These are phyloP conservation scores for Rosellinia necatrix DNA, from an alignment of 2,329 filamentous ascomycete species.

Conservation along the genomic window DNA sequence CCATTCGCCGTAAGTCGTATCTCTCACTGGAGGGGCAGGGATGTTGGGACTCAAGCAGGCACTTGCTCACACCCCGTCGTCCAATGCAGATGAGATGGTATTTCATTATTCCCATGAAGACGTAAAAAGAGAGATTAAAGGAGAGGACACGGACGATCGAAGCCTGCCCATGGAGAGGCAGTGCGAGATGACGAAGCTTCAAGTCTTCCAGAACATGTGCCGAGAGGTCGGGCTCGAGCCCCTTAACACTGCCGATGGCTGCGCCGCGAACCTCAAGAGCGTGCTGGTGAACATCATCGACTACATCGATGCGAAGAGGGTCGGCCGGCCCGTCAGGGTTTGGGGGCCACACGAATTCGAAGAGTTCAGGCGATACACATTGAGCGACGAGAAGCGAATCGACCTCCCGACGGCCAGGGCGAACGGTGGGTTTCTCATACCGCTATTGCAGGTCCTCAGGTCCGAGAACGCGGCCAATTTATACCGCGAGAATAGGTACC, in stretches of 20 bases:
- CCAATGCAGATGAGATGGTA: constrained; percentile 20
- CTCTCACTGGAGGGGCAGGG: background rate
- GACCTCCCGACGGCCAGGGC: constrained; percentile 18
- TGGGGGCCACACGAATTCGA: constrained; percentile 31
- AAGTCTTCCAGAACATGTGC: constrained; percentile 23
- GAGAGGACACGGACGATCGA: background rate
- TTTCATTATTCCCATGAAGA: constrained; percentile 25
- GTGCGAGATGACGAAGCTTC: background rate
- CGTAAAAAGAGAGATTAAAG: constrained; percentile 4
- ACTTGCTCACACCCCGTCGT: background rate
- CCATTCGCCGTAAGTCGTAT: constrained; percentile 22
- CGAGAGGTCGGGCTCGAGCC: constrained; percentile 27
- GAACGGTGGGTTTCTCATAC: constrained; percentile 28
- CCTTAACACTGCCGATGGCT: constrained; percentile 25
- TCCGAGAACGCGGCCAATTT: background rate
- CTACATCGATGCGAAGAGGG: constrained; percentile 33
- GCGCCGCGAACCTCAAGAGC: constrained; percentile 28
- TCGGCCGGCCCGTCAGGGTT: constrained; percentile 26
- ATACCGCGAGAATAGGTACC: background rate
- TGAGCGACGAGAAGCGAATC: constrained; percentile 26
- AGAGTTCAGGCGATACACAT: constrained; percentile 28
- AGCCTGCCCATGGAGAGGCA: background rate
- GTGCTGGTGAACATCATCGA: constrained; percentile 39
- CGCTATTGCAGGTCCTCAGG: constrained; percentile 27
- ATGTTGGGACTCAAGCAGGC: background rate